phyloP scores from a whole-genome alignment of 768 basidiomycete species.

The Holtermannia corniformis region DNA sequence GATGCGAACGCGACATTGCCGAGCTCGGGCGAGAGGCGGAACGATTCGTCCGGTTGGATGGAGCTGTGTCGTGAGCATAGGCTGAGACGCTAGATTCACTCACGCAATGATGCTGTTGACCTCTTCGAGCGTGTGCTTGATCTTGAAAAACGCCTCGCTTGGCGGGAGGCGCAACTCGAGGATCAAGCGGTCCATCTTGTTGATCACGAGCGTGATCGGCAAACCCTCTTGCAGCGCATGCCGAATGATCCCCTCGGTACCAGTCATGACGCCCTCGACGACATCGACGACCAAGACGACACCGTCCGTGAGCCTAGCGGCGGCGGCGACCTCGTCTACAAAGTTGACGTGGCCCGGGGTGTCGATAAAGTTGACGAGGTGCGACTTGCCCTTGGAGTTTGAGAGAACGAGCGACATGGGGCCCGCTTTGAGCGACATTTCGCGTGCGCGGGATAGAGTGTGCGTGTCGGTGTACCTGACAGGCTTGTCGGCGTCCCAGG shows the following conservation, averaged over 20 bases:
- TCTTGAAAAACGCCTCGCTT: constrained; percentile 94
- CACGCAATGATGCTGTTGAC: constrained; percentile 93
- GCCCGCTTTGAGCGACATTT: constrained; percentile 90
- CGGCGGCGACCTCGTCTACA: constrained; percentile 88
- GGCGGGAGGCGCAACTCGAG: constrained; percentile 94
- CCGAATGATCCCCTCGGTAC: constrained; percentile 75
- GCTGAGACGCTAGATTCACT: constrained; percentile 14
- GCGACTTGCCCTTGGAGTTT: constrained; percentile 80
- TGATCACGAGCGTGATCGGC: constrained; percentile 84
- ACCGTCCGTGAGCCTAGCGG: constrained; percentile 80
- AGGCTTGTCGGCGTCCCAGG: constrained; percentile 83
- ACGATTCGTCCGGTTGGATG: constrained; percentile 78
- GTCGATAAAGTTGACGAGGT: constrained; percentile 86
- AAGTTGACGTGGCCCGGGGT: constrained; percentile 99
- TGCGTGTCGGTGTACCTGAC: constrained; percentile 96
- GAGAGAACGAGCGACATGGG: constrained; percentile 88
- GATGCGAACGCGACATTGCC: constrained; percentile 97
- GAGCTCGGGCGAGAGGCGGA: constrained; percentile 82
- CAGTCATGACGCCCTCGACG: constrained; percentile 98
- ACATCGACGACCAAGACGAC: constrained; percentile 90
- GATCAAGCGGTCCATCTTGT: constrained; percentile 96
- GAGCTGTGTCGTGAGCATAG: constrained; percentile 38
- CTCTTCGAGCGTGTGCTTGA: constrained; percentile 97
- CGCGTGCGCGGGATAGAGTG: constrained; percentile 71
- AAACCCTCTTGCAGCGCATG: constrained; percentile 82